Conservation (phyloP, 176 grass and related monocot species). For the Otatea glauca region DNA sequence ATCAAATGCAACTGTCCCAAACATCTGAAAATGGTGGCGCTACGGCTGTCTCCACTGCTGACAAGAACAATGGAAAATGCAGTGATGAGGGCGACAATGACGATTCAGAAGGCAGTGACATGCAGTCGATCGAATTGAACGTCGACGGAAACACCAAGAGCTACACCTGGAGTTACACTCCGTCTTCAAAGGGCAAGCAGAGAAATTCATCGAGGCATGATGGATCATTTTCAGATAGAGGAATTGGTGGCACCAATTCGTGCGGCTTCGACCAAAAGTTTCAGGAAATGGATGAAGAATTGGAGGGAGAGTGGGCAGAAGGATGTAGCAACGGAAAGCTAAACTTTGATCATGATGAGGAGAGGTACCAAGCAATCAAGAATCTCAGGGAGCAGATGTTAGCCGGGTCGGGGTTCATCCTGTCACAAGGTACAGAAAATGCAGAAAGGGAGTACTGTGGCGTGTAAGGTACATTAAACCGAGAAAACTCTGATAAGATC, state of each 20-base stretch:
- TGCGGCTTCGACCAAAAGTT: background rate
- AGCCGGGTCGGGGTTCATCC: constrained; percentile 63
- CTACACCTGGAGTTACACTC: constrained; percentile 56
- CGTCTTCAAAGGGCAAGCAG: constrained; percentile 23
- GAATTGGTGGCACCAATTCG: constrained; percentile 24
- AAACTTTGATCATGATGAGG: constrained; percentile 62
- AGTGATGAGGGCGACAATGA: constrained; percentile 8
- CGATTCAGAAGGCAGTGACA: constrained; percentile 60
- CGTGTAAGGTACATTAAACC: constrained; percentile 34
- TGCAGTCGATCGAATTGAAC: constrained; percentile 82
- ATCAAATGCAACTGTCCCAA: background rate
- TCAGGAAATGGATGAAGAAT: constrained; percentile 38
- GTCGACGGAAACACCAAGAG: constrained; percentile 61
- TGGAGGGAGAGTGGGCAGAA: constrained; percentile 66
- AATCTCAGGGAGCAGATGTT: constrained; percentile 79
- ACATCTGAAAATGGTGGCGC: constrained; percentile 17
- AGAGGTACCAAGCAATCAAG: constrained; percentile 74
- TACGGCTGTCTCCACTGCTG: background rate
- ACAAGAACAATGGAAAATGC: constrained; percentile 1
- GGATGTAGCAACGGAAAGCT: constrained; percentile 52
- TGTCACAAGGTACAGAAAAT: constrained; percentile 49
- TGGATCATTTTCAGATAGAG: constrained; percentile 43
- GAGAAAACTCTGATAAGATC: background rate
- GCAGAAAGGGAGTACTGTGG: constrained; percentile 32
- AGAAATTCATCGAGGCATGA: constrained; percentile 20